phyloP scores from a whole-genome alignment of 345 rosid species.

The Linum usitatissimum region DNA sequence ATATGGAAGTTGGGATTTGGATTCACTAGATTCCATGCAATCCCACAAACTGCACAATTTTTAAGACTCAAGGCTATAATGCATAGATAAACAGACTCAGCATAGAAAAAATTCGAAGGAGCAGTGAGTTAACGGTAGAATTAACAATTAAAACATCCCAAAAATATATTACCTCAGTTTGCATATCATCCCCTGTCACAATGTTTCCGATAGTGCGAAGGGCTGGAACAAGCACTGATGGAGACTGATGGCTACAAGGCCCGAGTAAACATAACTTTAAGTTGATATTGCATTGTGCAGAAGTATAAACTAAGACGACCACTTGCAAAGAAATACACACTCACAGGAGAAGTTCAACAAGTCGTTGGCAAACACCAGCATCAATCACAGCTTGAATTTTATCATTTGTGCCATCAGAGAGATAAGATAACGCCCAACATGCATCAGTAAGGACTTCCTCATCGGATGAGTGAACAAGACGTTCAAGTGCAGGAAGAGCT shows the following conservation, averaged over 20 bases:
- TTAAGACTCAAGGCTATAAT: neutral
- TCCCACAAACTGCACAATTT: neutral
- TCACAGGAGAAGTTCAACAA: slow-evolving; percentile 21
- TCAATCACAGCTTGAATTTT: slow-evolving; percentile 26
- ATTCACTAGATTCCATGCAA: too few species aligned
- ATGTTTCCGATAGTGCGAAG: slow-evolving; percentile 23
- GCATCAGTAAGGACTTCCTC: slow-evolving; percentile 24
- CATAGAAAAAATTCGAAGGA: neutral
- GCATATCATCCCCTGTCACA: slow-evolving; percentile 21
- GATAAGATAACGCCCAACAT: slow-evolving; percentile 26
- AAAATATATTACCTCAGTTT: slow-evolving; percentile 19
- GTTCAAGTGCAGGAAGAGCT: slow-evolving; percentile 19
- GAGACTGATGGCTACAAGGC: slow-evolving; percentile 18
- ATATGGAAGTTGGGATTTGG: too few species aligned
- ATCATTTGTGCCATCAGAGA: slow-evolving; percentile 24
- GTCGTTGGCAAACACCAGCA: slow-evolving; percentile 19
- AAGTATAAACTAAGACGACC: neutral
- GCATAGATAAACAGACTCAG: neutral
- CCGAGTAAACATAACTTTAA: neutral
- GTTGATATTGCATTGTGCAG: too few species aligned
- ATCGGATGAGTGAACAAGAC: slow-evolving; percentile 22
- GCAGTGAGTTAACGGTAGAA: neutral
- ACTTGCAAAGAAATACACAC: neutral
- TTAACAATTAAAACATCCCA: neutral
- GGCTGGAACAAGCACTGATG: slow-evolving; percentile 24